Base-by-base conservation (phyloP, 371 early-diverging fungal genomes). In the Mortierella sp. region DNA sequence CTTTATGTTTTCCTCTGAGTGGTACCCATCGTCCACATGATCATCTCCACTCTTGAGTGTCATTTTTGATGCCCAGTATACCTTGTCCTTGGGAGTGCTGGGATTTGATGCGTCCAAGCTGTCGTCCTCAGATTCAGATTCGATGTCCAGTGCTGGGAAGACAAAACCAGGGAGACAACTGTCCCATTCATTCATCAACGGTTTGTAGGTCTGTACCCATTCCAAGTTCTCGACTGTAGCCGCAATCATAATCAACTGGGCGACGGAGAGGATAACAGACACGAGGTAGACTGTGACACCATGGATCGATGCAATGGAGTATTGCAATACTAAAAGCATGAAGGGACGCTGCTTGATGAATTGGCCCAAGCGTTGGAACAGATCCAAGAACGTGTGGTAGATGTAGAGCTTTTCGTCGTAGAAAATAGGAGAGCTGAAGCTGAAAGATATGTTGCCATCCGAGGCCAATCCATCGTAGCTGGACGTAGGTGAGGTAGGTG, bases 341-440 rank as follows among this genome's bases (percentile, higher is more conserved):
- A 26, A 12, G 10, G 76, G 76, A 21, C 62, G 57, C 10, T 51
- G 16, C 21, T 64, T 45, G n/a, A 61, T 41, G 21, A 19, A 74
- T 18, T 31, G 52, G 6, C 54, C 69, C 41, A 74, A 46, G 18
- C 21, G 47, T 16, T 43, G 54, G 34, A 69, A 74, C 10, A 74
- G 14, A 1, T 34, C 43, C 14, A 52, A 45, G 28, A 74, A 58
- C 42, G 21, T 28, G 39, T 65, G 61, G 21, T 61, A 65, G 46
- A 74, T 61, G 42, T 31, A 65, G 8, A 69, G 65, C 41, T 74
- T 64, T 65, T 74, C 69, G 51, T 74, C 66, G 55, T 74, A 69
- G 24, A 74, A 74, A 18, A 74, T 50, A 2, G 69, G 76, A 1
- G 76, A 74, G 23, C 56, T 56, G 41, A 74, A 69, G 14, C 62